A percentile compares a stretch with the other conserved stretches of the same genome.
phyloP scores from a whole-genome alignment of 352 stramenopile genomes.

The Globisporangium iwayamae region DNA sequence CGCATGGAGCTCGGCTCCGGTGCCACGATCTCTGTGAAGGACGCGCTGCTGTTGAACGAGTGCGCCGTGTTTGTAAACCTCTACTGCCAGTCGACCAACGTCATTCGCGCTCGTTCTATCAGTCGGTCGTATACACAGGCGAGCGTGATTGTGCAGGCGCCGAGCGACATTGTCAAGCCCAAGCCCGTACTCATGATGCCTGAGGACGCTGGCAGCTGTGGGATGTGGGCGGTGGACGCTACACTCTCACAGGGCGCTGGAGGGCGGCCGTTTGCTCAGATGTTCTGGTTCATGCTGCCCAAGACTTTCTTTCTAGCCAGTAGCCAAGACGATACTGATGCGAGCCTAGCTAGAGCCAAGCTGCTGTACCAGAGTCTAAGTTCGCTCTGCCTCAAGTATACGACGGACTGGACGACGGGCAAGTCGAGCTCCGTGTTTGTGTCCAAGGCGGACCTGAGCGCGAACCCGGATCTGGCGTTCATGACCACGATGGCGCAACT shows the following conservation, averaged over 20 bases:
- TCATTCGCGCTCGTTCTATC: constrained; percentile 42
- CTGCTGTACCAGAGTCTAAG: constrained; percentile 29
- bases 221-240: constrained; percentile 44
- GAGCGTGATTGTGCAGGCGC: constrained; percentile 28
- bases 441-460: constrained; percentile 27
- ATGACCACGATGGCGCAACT: constrained; percentile 46
- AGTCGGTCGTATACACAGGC: constrained; percentile 61
- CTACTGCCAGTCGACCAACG: constrained; percentile 39
- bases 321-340: neutral
- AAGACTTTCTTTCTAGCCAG: constrained; percentile 13
- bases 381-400: constrained; percentile 52
- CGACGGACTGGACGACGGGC: constrained; percentile 31
- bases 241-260: constrained; percentile 50
- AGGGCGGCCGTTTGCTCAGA: constrained; percentile 37
- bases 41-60: constrained; percentile 50
- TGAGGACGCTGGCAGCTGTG: constrained; percentile 60
- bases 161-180: constrained; percentile 31
- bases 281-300: constrained; percentile 45
- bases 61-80: constrained; percentile 45
- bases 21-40: constrained; percentile 34
- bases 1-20: constrained; percentile 41
- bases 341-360: constrained; percentile 13
- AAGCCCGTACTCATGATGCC: constrained; percentile 43
- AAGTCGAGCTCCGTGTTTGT: constrained; percentile 24
- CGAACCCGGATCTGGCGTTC: constrained; percentile 20